Base-by-base conservation (phyloP, 2,329 filamentous ascomycete species). In the Sporothrix sp. region DNA sequence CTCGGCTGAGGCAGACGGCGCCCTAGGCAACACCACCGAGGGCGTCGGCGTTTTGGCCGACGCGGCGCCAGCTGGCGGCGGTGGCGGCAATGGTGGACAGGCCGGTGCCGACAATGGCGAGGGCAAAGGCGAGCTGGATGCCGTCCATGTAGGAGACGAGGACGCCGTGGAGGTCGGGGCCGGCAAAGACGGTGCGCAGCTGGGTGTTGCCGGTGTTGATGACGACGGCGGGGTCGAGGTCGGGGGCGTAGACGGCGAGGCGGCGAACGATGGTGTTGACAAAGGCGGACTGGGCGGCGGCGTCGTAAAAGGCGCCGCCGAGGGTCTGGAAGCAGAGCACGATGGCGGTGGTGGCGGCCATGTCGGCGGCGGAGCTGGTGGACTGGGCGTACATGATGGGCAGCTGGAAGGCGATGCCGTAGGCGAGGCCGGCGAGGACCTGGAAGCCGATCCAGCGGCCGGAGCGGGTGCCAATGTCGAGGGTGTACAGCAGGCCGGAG, bases 111-210 rank as follows among this genome's bases (percentile, higher is more conserved):
- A 50, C 57, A 33, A 56, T 48, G 23, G 53, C 48, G 21, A 58
- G 51, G 11, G 45, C 58, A 16, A 58, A 56, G 2, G 61, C 58
- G 1, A 65, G 60, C 39, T 63, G 58, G 35, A 58, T 44, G 1
- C 57, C 74, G 53, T 72, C 63, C 49, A 73, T 81, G 64, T 85
- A 85, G 0, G 75, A 76, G 0, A 58, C 47, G 7, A 81, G 64
- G 20, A 84, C 76, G 0, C 68, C 69, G 0, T 62, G 56, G 0
- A 82, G 62, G 52, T 67, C 68, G 27, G 73, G 59, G 0, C 62
- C 50, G 0, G 69, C 59, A 42, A 84, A 75, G 3, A 65, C 64
- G 5, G 48, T 45, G 56, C 75, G 71, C 16, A 85, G 62, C 52
- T 76, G 70, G 0, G 78, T 81, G 10, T 68, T 68, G 23, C 70